phyloP scores from a whole-genome alignment of 345 rosid species.

The Viola odorata region DNA sequence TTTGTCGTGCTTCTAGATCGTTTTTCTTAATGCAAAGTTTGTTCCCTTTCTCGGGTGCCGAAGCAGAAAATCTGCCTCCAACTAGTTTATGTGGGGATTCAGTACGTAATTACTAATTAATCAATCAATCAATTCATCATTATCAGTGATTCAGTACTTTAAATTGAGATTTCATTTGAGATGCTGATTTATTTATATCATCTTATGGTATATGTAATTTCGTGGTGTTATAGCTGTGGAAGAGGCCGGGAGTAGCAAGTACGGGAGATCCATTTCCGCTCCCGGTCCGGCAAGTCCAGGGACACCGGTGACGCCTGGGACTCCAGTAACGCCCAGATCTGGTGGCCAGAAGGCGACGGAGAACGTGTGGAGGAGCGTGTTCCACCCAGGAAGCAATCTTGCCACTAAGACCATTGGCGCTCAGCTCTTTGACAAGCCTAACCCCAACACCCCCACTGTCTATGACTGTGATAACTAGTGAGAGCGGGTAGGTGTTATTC shows the following conservation, averaged over 20 bases:
- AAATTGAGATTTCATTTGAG: too few species aligned
- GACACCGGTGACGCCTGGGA: too few species aligned
- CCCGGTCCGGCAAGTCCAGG: slow-evolving; percentile 66
- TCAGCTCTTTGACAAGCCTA: slow-evolving; percentile 63
- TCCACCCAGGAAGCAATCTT: slow-evolving; percentile 88
- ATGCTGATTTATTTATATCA: background rate
- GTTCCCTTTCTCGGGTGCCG: slow-evolving; percentile 35
- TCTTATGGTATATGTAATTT: background rate
- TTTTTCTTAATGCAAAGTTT: slow-evolving; percentile 29
- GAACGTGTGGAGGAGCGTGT: slow-evolving; percentile 98
- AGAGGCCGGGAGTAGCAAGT: slow-evolving; percentile 39
- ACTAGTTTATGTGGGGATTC: slow-evolving; percentile 18
- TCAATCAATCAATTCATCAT: too few species aligned
- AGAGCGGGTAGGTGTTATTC: too few species aligned
- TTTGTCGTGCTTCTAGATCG: slow-evolving; percentile 22
- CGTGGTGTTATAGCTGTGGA: slow-evolving; percentile 19
- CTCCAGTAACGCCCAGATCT: background rate
- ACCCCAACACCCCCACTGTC: slow-evolving; percentile 84
- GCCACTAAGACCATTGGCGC: slow-evolving; percentile 67
- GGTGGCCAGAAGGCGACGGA: slow-evolving; percentile 45
- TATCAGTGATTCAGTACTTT: too few species aligned
- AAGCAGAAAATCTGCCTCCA: slow-evolving; percentile 25
- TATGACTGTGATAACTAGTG: too few species aligned
- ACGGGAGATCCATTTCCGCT: slow-evolving; percentile 53
- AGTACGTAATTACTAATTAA: too few species aligned